A percentile compares a stretch with the other conserved stretches of the same genome.
Evolutionary conservation across 2,329 filamentous ascomycete species (phyloP).

Genomic region (Raffaelea albimanens): DNA sequence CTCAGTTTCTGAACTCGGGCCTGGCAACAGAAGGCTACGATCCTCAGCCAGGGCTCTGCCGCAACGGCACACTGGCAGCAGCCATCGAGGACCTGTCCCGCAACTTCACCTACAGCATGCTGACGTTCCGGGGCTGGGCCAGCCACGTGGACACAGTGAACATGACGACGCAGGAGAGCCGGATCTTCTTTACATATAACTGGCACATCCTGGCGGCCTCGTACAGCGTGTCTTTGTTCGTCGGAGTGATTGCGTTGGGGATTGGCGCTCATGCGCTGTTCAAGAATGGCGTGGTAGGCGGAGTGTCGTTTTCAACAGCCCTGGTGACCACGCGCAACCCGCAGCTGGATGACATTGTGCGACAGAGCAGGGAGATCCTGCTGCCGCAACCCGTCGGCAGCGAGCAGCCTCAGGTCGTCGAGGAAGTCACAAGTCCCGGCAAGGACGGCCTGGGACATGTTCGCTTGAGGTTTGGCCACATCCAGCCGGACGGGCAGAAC

Average conservation of each 20-base stretch:
- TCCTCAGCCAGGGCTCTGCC: not conserved
- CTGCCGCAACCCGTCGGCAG: too few relatives aligned
- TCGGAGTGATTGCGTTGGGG: slow-evolving; percentile 23
- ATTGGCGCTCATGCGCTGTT: slow-evolving; percentile 26
- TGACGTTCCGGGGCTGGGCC: slow-evolving; percentile 5
- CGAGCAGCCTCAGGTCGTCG: too few relatives aligned
- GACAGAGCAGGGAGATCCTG: not conserved
- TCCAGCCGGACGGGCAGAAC: not conserved
- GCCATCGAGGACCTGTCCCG: slow-evolving; percentile 11
- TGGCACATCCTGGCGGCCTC: slow-evolving; percentile 49
- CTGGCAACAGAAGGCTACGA: not conserved
- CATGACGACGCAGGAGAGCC: not conserved
- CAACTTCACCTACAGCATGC: slow-evolving; percentile 8
- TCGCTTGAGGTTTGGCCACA: slow-evolving; percentile 5
- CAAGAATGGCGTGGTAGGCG: slow-evolving; percentile 20
- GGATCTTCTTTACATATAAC: slow-evolving; percentile 5
- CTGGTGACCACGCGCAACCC: slow-evolving; percentile 7
- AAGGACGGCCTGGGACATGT: not conserved
- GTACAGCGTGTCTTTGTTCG: slow-evolving; percentile 63
- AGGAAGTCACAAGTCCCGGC: too few relatives aligned
- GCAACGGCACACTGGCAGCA: slow-evolving; percentile 7
- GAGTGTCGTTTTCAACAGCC: slow-evolving; percentile 4
- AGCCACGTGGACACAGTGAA: too few relatives aligned
- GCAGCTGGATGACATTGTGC: not conserved
- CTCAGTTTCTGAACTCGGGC: not conserved